Base-by-base conservation (phyloP, 257 asterid genomes). In the Solanum pennellii region DNA sequence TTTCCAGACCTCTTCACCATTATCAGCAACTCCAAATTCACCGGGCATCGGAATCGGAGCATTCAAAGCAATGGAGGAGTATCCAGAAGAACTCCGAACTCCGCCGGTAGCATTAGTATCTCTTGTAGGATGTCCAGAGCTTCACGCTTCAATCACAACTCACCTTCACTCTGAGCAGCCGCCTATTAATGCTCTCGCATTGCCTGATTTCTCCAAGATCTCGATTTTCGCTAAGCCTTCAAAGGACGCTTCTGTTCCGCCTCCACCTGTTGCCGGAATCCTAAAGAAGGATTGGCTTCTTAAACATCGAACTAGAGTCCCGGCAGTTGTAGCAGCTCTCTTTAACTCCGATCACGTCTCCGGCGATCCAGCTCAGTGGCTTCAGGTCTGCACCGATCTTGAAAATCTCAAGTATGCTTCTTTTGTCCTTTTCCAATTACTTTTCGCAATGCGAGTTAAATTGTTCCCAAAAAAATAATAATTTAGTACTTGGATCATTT, bases 361-460 rank as follows among this genome's bases (percentile, higher is more conserved):
- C 9, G 99, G 97, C 21, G 98, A 97, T 88, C 99, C 99, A 45
- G 94, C 98, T 88, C 98, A 93, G 92, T 96, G 99, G 99, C 97
- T 90, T 35, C 97, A 95, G 95, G 96, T 97, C 95, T 97, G 99
- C 94, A 90, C 91, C 90, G 94, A 97, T 90, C 94, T 97, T 76
- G 99, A 96, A n/a, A 93, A 89, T 88, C 95, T 97, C 91, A 96
- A 95, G 99, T 96, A 93, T 49, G 92, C 33, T 69, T 68, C 82
- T 52, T 62, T 86, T 41, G 59, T 20, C 75, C 65, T 85, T 33
- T 56, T 68, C 31, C 68, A 29, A 8, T 20, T 68, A 21, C 80
- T 45, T 82, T 16, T 87, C n/a, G 16, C 13, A 52, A 79, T 72
- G 44, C 33, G 6, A 1, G 21, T 15, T 27, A 68, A 69, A 15